These are phyloP conservation scores for Cercospora janseana DNA, from an alignment of 2,329 filamentous ascomycete genomes.

Conservation along the genomic window DNA sequence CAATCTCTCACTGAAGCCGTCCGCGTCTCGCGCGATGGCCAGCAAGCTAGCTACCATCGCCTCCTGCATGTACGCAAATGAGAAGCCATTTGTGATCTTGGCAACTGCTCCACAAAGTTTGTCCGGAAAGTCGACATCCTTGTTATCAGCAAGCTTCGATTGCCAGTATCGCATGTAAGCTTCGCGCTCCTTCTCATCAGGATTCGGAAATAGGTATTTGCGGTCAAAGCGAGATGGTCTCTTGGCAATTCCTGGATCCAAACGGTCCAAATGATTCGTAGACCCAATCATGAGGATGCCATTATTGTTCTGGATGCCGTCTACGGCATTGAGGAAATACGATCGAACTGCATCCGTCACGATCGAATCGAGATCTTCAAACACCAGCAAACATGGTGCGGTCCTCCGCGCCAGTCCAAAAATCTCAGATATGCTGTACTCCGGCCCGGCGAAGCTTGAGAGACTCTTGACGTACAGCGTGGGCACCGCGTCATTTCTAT, in stretches of 20 bases:
- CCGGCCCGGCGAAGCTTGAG: constrained; percentile 52
- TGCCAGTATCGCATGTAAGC: constrained; percentile 63
- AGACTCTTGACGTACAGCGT: constrained; percentile 62
- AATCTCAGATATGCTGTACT: constrained; percentile 54
- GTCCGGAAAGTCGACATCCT: constrained; percentile 60
- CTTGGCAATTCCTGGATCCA: constrained; percentile 64
- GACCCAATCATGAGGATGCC: constrained; percentile 62
- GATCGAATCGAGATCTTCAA: constrained; percentile 69
- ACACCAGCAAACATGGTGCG: constrained; percentile 67
- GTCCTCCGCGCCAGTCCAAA: constrained; percentile 60
- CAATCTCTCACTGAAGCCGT: constrained; percentile 39
- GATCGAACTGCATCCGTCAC: constrained; percentile 60
- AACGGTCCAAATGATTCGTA: constrained; percentile 55
- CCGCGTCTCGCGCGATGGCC: constrained; percentile 53
- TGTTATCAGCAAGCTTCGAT: constrained; percentile 52
- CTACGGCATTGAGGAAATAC: constrained; percentile 72
- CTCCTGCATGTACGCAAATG: constrained; percentile 69
- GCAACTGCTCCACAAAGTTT: constrained; percentile 59
- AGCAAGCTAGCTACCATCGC: constrained; percentile 64
- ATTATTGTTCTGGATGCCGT: constrained; percentile 67
- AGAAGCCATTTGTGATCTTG: constrained; percentile 62
- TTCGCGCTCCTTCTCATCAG: constrained; percentile 53
- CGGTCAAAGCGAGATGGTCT: constrained; percentile 65
- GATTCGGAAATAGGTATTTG: constrained; percentile 64
- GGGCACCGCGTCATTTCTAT: constrained; percentile 54